Percentiles rank a stretch among this genome's conserved stretches.
Evolutionary conservation across 1,284 basidiomycete species (phyloP).

Genomic region (Apiotrichum laibachii): DNA sequence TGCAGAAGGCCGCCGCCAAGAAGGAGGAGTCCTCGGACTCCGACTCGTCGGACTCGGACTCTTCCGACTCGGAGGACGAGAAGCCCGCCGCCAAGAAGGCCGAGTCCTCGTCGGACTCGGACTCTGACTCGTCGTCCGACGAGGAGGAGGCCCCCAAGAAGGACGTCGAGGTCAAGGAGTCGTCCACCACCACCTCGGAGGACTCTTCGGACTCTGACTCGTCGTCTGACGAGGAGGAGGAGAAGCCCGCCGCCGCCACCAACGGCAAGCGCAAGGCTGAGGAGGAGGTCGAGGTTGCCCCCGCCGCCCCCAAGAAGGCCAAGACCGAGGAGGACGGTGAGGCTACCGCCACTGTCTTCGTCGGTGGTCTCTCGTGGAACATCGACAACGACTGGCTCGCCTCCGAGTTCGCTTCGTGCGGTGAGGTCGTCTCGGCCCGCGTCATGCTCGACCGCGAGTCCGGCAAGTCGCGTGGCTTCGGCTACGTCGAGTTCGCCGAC

Average conservation of each 20-base stretch:
- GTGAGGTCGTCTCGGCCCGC: slow-evolving; percentile 79
- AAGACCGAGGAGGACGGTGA: slow-evolving; percentile 84
- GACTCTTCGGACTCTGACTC: slow-evolving; percentile 6
- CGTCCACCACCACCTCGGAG: not conserved
- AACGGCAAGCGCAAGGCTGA: slow-evolving; percentile 53
- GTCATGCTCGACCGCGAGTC: slow-evolving; percentile 90
- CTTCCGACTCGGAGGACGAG: slow-evolving; percentile 36
- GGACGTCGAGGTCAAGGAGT: slow-evolving; percentile 28
- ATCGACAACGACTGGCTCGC: slow-evolving; percentile 95
- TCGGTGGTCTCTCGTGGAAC: slow-evolving; percentile 93
- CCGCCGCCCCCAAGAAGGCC: slow-evolving; percentile 65
- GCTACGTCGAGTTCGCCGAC: slow-evolving; percentile 82
- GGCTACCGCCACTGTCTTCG: slow-evolving; percentile 73
- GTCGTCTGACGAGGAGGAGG: slow-evolving; percentile 34
- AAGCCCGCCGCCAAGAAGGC: slow-evolving; percentile 22
- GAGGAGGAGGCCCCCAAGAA: slow-evolving; percentile 10
- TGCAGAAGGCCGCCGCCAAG: slow-evolving; percentile 11
- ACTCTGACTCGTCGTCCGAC: slow-evolving; percentile 24
- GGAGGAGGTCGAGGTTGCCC: slow-evolving; percentile 56
- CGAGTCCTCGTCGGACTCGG: slow-evolving; percentile 29
- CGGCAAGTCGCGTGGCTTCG: slow-evolving; percentile 86
- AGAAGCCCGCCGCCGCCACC: slow-evolving; percentile 31
- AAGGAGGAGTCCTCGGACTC: not conserved
- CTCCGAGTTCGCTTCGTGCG: slow-evolving; percentile 83
- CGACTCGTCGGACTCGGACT: slow-evolving; percentile 20